Percentiles rank a stretch among this genome's conserved stretches.
phyloP scores from a whole-genome alignment of 306 rosid genomes.

The Cucumis hystrix region DNA sequence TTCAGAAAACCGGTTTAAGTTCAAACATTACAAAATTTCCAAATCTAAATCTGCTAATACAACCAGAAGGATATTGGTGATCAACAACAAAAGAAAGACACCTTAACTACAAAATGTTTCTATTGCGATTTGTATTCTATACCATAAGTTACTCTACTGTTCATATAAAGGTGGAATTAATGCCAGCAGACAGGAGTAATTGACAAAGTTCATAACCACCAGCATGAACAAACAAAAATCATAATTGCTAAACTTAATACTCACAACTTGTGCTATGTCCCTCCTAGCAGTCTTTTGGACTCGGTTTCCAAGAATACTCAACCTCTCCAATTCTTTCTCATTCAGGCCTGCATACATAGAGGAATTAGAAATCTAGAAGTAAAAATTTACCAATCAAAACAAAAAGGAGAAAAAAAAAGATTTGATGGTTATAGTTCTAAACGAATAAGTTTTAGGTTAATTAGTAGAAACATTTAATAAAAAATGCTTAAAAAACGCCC shows the following conservation, averaged over 20 bases:
- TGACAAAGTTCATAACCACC: not conserved
- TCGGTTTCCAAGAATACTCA: conserved; percentile 54
- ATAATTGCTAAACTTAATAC: conserved; percentile 18
- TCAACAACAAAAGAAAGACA: not conserved
- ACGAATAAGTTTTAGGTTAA: not conserved
- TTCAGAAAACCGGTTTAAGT: not conserved
- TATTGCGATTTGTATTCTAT: not conserved
- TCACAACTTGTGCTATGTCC: conserved; percentile 83
- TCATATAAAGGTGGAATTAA: not conserved
- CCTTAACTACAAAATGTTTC: not conserved
- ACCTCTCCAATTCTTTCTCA: conserved; percentile 54
- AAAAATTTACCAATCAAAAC: not conserved
- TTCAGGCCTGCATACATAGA: conserved; percentile 45
- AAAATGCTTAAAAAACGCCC: not conserved
- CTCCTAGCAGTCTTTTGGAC: conserved; percentile 90
- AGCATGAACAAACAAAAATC: not conserved
- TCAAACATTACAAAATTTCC: not conserved
- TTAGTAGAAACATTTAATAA: not conserved
- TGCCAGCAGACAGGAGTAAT: not conserved
- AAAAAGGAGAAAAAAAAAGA: not conserved
- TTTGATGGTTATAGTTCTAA: not conserved
- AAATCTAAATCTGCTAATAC: not conserved
- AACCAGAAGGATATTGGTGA: not conserved
- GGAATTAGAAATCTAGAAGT: not conserved
- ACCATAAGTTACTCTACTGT: not conserved